Base-by-base conservation (phyloP, 164 flowering plant species). In the Protea cynaroides region DNA sequence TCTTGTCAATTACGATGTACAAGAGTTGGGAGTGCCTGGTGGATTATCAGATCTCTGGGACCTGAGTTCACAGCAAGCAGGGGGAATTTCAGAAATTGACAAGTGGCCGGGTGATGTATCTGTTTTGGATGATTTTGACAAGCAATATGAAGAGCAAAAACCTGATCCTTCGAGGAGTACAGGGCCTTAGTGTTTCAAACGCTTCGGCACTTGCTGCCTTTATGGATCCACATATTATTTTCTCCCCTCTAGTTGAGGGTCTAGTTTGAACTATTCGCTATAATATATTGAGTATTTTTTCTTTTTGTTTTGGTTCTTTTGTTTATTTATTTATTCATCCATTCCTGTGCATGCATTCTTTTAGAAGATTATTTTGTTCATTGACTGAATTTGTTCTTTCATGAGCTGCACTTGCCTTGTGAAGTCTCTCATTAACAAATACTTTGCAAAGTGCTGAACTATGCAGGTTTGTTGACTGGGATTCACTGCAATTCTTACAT, bases 41-140 rank as follows among this genome's bases (percentile, higher is more conserved):
- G 83, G 69, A 17, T 56, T 81, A 24, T 72, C 84, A 1, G 81
- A 82, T 72, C 49, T 81, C n/a, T 83, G 91, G 96, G 81, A 85
- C 56, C 34, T 29, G 34, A 80, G 75, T 56, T 68, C 74, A 1
- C 62, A 66, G 12, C 85, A 82, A 54, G 74, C 62, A n/a, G 78
- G 64, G 36, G 85, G 69, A 78, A 69, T 65, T 68, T 72, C 80
- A 18, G 84, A 77, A 22, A 63, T 69, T 65, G 88, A 80, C 57
- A 64, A 56, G 54, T 78, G 78, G 84, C 66, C 70, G 10, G 71
- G 72, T 70, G 81, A 71, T 61, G 86, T 76, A 44, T 61, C 75
- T 36, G 62, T 76, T 58, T 25, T 74, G 19, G 65, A 67, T 56
- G 77, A 78, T 52, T 74, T 64, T 63, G 79, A 78, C 52, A 54